Conservation (phyloP, 352 stramenopile genomes). For the Aphanomyces cochlioides region DNA sequence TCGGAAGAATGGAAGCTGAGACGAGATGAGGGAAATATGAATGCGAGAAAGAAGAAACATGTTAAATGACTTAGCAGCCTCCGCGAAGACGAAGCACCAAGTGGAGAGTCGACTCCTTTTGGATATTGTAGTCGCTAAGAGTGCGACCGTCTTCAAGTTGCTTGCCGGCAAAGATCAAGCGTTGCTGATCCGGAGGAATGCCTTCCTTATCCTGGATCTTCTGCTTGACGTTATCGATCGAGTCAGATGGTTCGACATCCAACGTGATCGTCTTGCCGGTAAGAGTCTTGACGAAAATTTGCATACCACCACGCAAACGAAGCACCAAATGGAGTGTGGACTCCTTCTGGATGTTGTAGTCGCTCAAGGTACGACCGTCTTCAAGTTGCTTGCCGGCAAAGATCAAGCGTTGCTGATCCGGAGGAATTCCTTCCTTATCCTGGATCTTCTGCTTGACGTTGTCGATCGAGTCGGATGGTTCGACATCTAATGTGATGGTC, state of each 20-base stretch:
- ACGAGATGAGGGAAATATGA: too few species aligned
- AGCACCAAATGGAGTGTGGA: conserved; percentile 91
- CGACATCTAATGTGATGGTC: conserved; percentile 89
- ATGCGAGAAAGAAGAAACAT: not conserved
- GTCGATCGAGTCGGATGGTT: conserved; percentile 91
- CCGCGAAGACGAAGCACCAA: conserved; percentile 84
- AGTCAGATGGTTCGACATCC: conserved; percentile 96
- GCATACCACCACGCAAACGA: conserved; percentile 80
- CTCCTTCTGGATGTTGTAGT: conserved; percentile 95
- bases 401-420: conserved; percentile 94
- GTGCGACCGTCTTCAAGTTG: conserved; percentile 89
- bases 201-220: conserved; percentile 94
- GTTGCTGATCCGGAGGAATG: conserved; percentile 92
- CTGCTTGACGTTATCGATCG: conserved; percentile 98
- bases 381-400: conserved; percentile 95
- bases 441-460: conserved; percentile 96
- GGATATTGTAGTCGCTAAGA: conserved; percentile 90
- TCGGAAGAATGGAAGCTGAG: too few species aligned
- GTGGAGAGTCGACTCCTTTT: conserved; percentile 87
- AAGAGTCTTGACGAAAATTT: conserved; percentile 98
- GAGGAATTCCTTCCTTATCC: conserved; percentile 91
- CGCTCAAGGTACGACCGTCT: conserved; percentile 88
- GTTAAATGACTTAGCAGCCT: conserved; percentile 43
- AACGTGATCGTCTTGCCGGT: conserved; percentile 97
- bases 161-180: conserved; percentile 89